These are phyloP conservation scores for Citrullus mucosospermus DNA, from an alignment of 306 rosid species.

Conservation along the genomic window DNA sequence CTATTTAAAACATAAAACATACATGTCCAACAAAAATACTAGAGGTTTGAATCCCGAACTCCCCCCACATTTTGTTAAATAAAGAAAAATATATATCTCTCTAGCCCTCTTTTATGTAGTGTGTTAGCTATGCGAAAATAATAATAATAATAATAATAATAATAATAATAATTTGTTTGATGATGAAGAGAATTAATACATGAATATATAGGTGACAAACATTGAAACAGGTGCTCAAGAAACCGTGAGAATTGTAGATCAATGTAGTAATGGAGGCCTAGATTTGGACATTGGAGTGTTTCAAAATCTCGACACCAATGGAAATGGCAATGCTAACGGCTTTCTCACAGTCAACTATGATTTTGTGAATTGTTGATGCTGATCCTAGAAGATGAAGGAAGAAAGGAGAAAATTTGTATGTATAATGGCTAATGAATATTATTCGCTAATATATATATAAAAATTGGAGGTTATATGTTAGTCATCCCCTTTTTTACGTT, in stretches of 20 bases:
- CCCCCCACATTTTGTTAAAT: too few species aligned
- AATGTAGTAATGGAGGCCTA: conserved; percentile 38
- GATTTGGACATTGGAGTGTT: conserved; percentile 45
- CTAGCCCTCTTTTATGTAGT: too few species aligned
- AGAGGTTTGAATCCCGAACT: too few species aligned
- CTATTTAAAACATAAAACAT: too few species aligned
- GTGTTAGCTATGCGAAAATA: background rate
- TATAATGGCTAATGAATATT: background rate
- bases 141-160: background rate
- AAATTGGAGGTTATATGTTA: too few species aligned
- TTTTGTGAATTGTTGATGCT: background rate
- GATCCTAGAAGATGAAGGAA: background rate
- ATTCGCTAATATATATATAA: background rate
- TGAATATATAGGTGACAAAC: conserved; percentile 38
- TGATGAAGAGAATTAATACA: background rate
- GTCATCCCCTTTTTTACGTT: too few species aligned
- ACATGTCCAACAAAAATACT: too few species aligned
- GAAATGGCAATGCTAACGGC: conserved; percentile 1
- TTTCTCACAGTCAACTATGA: background rate
- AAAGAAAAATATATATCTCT: too few species aligned
- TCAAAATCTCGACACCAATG: conserved; percentile 24
- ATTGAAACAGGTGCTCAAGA: conserved; percentile 20
- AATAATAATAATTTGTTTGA: background rate
- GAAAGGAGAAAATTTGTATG: background rate
- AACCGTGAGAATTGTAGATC: conserved; percentile 49